Evolutionary conservation across 2,329 filamentous ascomycete species (phyloP).

Genomic region (Sporothrix globosa): DNA sequence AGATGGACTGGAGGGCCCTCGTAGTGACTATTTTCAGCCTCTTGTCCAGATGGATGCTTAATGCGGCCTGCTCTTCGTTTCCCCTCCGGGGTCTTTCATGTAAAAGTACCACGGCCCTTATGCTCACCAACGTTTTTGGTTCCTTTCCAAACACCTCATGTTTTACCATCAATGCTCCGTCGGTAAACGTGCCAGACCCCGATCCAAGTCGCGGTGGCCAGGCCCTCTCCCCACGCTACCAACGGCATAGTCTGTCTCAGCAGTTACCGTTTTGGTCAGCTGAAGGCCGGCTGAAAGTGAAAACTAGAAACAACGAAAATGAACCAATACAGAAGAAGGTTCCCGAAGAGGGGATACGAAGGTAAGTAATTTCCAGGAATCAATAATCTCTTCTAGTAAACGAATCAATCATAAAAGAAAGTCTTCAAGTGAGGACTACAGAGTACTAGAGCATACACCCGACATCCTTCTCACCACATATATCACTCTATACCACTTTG

Average conservation of each 20-base stretch:
- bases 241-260: conserved; percentile 19
- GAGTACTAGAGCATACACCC: no score
- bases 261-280: conserved; percentile 11
- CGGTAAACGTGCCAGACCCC: background rate
- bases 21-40: background rate
- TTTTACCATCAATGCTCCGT: no score
- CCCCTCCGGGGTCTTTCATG: background rate
- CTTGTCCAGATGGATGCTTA: background rate
- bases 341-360: conserved; percentile 2
- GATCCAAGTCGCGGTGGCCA: background rate
- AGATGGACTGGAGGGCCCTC: background rate
- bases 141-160: no score
- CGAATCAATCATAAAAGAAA: no score
- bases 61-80: background rate
- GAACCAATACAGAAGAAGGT: background rate
- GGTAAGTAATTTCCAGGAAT: background rate
- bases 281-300: conserved; percentile 9
- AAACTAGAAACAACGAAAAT: background rate
- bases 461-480: no score
- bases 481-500: background rate
- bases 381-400: no score
- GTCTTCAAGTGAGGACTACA: no score
- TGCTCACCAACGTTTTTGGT: no score
- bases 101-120: background rate
- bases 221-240: background rate